Evolutionary conservation across 441 rosid genomes (phyloP), one percentile per base, ranked within the genome.

Genomic region (Corymbia calophylla): DNA sequence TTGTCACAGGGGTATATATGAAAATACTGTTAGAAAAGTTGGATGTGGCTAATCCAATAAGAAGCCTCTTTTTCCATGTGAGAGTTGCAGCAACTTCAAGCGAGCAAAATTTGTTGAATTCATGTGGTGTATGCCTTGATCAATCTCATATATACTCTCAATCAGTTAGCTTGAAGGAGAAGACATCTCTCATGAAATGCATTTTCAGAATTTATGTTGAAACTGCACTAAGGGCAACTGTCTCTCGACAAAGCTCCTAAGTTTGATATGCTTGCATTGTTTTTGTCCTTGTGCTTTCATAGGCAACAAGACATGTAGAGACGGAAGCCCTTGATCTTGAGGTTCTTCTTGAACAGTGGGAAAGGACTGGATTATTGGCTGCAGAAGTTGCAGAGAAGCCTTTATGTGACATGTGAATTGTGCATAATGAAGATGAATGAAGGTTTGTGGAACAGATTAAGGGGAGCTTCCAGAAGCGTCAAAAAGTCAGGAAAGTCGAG

Each of bases 391-490:
- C 23, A 54, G 23, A 54, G 23, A 54, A 54, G 23, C 7, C 56
- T 54, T 18, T 17, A 53, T 17, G 8, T 54, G 44, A 39, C 44
- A 39, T 39, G 44, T 39, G 44, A 39, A 39, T 5, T 39, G 44
- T 39, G 44, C 44, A 39, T 39, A 39, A 39, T 5, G 44, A 39
- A 39, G 44, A 39, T 39, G 6, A 49, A 49, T 49, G 53, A 7
- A 49, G 53, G 53, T 49, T 49, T 49, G 53, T 49, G 53, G 14
- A 49, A 49, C 53, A 10, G 53, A 49, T 49, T 49, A 54, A 54
- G 3, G 0, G 0, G 6, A 23, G 29, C 9, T 23, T 56, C 62
- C 4, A 1, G 1, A 23, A 4, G 62, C 2, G 6, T 56, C 5
- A 4, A 56, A 25, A 56, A 56, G 62, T 2, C 62, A 25, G 7